These are phyloP conservation scores for Sphagnum contortum DNA, from an alignment of 225 moss, liverwort and hornwort genomes.

Conservation along the genomic window DNA sequence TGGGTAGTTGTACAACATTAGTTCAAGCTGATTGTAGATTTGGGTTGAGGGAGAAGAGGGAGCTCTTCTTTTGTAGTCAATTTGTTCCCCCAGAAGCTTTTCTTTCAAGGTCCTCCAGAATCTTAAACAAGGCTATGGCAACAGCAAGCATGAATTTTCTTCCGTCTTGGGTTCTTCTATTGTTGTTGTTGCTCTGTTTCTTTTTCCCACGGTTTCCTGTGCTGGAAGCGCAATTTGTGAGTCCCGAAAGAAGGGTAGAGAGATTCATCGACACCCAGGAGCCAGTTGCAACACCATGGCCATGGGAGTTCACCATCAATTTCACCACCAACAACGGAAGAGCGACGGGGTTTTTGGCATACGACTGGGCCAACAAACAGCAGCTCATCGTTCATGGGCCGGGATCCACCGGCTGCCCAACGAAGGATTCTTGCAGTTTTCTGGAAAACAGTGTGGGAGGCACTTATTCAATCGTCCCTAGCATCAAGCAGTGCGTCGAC, in stretches of 20 bases:
- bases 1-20: no score
- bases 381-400: constrained; percentile 14
- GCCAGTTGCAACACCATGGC: constrained; percentile 13
- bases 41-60: no score
- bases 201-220: no score
- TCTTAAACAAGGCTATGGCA: no score
- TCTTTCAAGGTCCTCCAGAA: no score
- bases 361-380: constrained; percentile 20
- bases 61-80: no score
- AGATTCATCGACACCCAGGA: no score
- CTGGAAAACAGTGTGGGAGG: constrained; percentile 12
- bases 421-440: constrained; percentile 19
- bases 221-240: background rate
- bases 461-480: constrained; percentile 20
- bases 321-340: constrained; percentile 24
- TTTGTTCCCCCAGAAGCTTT: no score
- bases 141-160: no score
- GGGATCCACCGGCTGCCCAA: constrained; percentile 15
- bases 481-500: constrained; percentile 11
- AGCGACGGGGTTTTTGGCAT: constrained; percentile 17
- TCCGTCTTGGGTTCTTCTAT: no score
- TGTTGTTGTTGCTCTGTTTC: no score
- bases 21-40: no score
- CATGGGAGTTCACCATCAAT: constrained; percentile 19
- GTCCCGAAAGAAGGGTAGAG: background rate